Evolutionary conservation across 106 monocot genomes (phyloP), one percentile per base, ranked within the genome.

Genomic region (Iris macrosiphon): DNA sequence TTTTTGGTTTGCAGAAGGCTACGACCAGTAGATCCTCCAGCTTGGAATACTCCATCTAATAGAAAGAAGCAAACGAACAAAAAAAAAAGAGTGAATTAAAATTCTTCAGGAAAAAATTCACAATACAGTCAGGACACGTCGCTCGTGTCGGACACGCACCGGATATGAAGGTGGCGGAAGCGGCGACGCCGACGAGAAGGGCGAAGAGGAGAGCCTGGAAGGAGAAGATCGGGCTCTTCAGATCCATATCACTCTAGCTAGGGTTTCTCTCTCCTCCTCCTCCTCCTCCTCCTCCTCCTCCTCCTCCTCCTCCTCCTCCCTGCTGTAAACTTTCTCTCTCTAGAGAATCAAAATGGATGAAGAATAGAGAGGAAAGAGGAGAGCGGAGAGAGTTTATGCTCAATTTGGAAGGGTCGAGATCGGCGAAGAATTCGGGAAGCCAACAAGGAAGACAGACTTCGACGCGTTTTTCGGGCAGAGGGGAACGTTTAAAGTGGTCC

Each of bases 21-120:
- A 24, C 58, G 58, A 26, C 58, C 58, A 25, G 28, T n/a, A 58
- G 58, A 58, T 58, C 58, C 41, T 5, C 14, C 25, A 27, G 13
- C 37, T 28, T 26, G 19, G 16, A 58, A n/a, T 0, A 28, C 58
- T 27, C 19, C 38, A 43, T 41, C 58, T 42, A 14, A 15, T 6
- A 40, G 26, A 42, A 29, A 22, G 16, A 4, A 42, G 28, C 32
- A 4, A 28, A 57, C 6, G 13, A 6, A 1, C 38, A 41, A 5
- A 8, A 39, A 8, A 14, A 23, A 57, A 41, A 40, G 24, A 58
- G 23, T 1, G 12, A 49, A 49, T 49, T 16, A 44, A 44, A 2
- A 44, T 1, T 3, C 1, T 6, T 6, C 11, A 5, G 15, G 13
- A 44, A 44, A 2, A 6, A 44, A 2, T 44, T 15, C 7, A 41